Percentiles rank a stretch among this genome's conserved stretches.
Evolutionary conservation across 805 yeast species (phyloP).

Genomic region (Zygotorulaspora danielsina): DNA sequence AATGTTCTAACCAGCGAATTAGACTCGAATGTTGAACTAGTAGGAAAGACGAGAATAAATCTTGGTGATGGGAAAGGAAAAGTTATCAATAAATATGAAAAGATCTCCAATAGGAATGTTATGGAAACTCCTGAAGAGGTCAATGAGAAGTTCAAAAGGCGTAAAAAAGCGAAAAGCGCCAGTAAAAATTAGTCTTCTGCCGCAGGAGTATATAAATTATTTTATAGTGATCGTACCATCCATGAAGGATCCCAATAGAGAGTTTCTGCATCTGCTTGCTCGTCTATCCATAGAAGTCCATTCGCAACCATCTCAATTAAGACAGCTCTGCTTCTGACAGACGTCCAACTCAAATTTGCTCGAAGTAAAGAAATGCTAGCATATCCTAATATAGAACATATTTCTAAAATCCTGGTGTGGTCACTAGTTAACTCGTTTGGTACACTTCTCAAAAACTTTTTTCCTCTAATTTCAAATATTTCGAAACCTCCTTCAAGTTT

Average conservation of each 20-base stretch:
- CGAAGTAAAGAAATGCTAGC: conserved; percentile 58
- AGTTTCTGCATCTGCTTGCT: conserved; percentile 41
- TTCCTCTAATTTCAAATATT: conserved; percentile 48
- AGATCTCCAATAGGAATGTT: conserved; percentile 51
- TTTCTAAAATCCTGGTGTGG: conserved; percentile 64
- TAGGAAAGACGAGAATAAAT: conserved; percentile 41
- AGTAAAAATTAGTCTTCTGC: conserved; percentile 2
- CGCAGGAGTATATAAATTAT: background rate
- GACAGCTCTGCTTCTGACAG: conserved; percentile 54
- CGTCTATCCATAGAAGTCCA: conserved; percentile 86
- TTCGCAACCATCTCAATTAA: conserved; percentile 74
- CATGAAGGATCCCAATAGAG: conserved; percentile 74
- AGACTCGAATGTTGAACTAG: conserved; percentile 19
- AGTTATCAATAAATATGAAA: conserved; percentile 51
- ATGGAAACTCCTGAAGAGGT: conserved; percentile 64
- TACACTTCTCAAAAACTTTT: conserved; percentile 56
- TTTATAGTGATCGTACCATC: conserved; percentile 37
- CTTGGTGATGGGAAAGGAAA: conserved; percentile 78
- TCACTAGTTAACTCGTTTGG: conserved; percentile 63
- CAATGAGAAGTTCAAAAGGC: conserved; percentile 57
- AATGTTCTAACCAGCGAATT: conserved; percentile 26
- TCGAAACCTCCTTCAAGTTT: conserved; percentile 70
- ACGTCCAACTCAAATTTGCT: conserved; percentile 77
- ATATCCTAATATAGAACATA: conserved; percentile 74
- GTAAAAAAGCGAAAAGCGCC: conserved; percentile 30